Percentiles rank a stretch among this genome's conserved stretches.
phyloP scores from a whole-genome alignment of 805 yeast species.

The Candida lessepsii region DNA sequence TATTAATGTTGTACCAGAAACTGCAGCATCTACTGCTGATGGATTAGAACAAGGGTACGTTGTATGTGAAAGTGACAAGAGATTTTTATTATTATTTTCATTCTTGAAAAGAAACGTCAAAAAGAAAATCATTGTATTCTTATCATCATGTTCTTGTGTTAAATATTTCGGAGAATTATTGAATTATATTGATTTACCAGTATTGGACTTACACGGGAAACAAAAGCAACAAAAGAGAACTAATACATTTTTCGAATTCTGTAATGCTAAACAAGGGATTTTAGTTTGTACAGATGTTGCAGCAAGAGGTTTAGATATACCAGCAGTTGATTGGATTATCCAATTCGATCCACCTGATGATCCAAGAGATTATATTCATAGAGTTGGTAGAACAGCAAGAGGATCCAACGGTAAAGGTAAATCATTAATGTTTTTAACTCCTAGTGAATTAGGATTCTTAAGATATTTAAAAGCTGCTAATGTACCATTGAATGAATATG shows the following conservation, averaged over 20 bases:
- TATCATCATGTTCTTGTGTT: constrained; percentile 96
- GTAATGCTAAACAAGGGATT: constrained; percentile 94
- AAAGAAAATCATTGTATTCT: constrained; percentile 89
- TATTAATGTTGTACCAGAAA: constrained; percentile 86
- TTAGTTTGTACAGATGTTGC: constrained; percentile 97
- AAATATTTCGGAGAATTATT: constrained; percentile 93
- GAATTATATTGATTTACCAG: constrained; percentile 96
- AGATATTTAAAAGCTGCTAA: constrained; percentile 94
- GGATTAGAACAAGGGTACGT: constrained; percentile 99
- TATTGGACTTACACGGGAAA: constrained; percentile 93
- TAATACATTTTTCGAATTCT: constrained; percentile 95
- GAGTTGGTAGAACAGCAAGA: constrained; percentile 99
- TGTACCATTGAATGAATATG: constrained; percentile 96
- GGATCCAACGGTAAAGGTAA: constrained; percentile 87
- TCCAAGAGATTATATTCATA: constrained; percentile 97
- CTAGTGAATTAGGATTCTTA: constrained; percentile 90
- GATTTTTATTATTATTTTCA: constrained; percentile 86
- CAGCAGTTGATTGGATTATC: constrained; percentile 98
- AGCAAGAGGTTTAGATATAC: constrained; percentile 98
- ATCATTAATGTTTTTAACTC: constrained; percentile 92
- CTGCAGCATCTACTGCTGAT: constrained; percentile 87
- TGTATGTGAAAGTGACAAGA: constrained; percentile 92
- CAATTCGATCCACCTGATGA: constrained; percentile 99
- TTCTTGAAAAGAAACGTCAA: constrained; percentile 90
- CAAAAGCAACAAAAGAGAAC: constrained; percentile 99